These are phyloP conservation scores for Tulasnella sp. DNA, from an alignment of 768 basidiomycete genomes.

Conservation along the genomic window DNA sequence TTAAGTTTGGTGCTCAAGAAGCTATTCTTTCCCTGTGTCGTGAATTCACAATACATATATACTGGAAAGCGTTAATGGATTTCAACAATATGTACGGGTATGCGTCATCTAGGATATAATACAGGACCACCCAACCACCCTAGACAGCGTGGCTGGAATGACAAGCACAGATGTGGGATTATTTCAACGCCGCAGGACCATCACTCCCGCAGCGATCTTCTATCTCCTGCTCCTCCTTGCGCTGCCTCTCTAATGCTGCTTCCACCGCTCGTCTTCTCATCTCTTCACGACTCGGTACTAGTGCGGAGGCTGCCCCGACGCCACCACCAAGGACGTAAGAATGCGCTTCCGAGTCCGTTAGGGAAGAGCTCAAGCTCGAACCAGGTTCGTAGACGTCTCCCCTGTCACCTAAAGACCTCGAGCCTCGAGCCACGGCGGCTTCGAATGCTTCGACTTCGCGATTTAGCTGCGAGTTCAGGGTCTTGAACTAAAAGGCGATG, in stretches of 20 bases:
- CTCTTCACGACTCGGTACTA: slow-evolving; percentile 37
- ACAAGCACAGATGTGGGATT: neutral
- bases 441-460: slow-evolving; percentile 69
- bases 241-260: slow-evolving; percentile 58
- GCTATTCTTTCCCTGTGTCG: no score
- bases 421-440: slow-evolving; percentile 47
- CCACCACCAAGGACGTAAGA: slow-evolving; percentile 54
- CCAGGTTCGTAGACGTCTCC: slow-evolving; percentile 49
- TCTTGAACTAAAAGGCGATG: slow-evolving; percentile 54
- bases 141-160: neutral
- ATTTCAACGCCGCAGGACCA: slow-evolving; percentile 13
- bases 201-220: slow-evolving; percentile 63
- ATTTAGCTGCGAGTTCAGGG: slow-evolving; percentile 68
- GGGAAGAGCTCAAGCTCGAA: neutral
- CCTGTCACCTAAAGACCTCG: slow-evolving; percentile 47
- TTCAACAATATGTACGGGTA: neutral
- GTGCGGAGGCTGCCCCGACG: slow-evolving; percentile 32
- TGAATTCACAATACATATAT: neutral
- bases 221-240: slow-evolving; percentile 64
- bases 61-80: neutral
- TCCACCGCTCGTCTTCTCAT: slow-evolving; percentile 52
- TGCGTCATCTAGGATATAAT: neutral
- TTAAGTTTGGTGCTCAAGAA: neutral
- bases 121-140: neutral
- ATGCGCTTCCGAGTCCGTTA: slow-evolving; percentile 2